phyloP scores from a whole-genome alignment of 495 filamentous ascomycete genomes.

The Durotheca rogersii region DNA sequence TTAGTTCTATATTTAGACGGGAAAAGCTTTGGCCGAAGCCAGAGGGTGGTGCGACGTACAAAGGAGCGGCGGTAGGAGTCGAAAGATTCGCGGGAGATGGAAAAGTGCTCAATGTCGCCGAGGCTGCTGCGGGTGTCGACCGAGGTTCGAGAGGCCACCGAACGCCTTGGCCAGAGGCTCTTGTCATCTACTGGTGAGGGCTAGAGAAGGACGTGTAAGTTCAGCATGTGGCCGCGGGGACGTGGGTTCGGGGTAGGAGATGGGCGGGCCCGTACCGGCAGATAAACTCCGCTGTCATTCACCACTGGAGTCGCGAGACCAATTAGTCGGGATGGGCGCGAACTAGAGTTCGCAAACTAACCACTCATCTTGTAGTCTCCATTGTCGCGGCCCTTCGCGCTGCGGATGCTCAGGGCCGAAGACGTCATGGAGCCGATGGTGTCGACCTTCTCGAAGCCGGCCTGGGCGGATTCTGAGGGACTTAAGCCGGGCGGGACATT shows the following conservation, averaged over 20 bases:
- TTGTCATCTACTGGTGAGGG: conserved; percentile 89
- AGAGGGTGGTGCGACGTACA: conserved; percentile 53
- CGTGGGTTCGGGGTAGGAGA: not conserved
- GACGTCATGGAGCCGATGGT: conserved; percentile 57
- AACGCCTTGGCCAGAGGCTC: conserved; percentile 76
- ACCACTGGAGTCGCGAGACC: conserved; percentile 63
- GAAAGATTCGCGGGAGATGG: conserved; percentile 95
- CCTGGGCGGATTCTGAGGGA: conserved; percentile 31
- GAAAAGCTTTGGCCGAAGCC: conserved; percentile 6
- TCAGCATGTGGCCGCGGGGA: conserved; percentile 1
- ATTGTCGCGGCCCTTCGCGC: conserved; percentile 55
- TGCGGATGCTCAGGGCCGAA: conserved; percentile 63
- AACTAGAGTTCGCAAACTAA: conserved; percentile 44
- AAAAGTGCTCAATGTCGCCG: conserved; percentile 87
- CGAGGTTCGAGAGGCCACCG: conserved; percentile 65
- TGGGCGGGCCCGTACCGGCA: conserved; percentile 66
- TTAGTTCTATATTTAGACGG: no score
- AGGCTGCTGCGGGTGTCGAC: conserved; percentile 67
- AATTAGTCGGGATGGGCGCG: conserved; percentile 24
- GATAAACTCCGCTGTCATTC: conserved; percentile 93
- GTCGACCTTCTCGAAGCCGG: conserved; percentile 56
- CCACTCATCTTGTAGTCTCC: conserved; percentile 82
- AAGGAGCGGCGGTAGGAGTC: conserved; percentile 97
- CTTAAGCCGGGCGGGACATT: conserved; percentile 48
- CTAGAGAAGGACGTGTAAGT: conserved; percentile 45